Evolutionary conservation across 1,284 basidiomycete genomes (phyloP), one percentile per base, ranked within the genome.

Genomic region (Hemileia vastatrix): DNA sequence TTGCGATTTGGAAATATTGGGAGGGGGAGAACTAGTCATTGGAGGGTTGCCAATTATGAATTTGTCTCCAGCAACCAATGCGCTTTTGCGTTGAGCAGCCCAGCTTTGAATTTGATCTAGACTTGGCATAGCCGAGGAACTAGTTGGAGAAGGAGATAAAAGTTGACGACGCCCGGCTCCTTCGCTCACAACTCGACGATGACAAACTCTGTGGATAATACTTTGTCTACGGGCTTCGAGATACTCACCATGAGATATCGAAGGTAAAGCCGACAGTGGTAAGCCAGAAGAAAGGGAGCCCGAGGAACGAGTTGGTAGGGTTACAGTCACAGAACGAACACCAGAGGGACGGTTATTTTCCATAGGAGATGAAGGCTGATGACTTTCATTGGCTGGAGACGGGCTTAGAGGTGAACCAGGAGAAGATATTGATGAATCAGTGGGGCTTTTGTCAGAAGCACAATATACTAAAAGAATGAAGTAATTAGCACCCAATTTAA

Each of bases 71-170:
- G 49, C 19, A 1, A 8, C 21, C 49, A 23, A 21, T 2, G 49
- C 5, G n/a, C 36, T 32, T 6, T 36, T 31, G 4, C 51, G 27
- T 6, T 31, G 27, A 27, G 51, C 51, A 6, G 27, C 51, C 51
- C 51, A 53, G 23, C 32, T 40, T 18, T 32, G 21, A 18, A 53
- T 53, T 53, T 53, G 51, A 36, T 53, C 51, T 15, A 53, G 27
- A 8, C 21, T 24, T 5, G 51, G 51, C 4, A 53, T 6, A n/a
- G n/a, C n/a, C 4, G 51, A 6, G 18, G 27, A 18, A 27, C 19
- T 18, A 15, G 51, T 18, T 6, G 51, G 51, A 8, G 51, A n/a
- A 1, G 51, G 32, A 8, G n/a, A n/a, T 8, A 8, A 43, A 43
- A 43, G 8, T 8, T 43, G 40, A 43, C 40, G 21, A 8, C 21